Percentiles rank a stretch among this genome's conserved stretches.
Evolutionary conservation across 1,139 yeast genomes (phyloP).

Genomic region (Blastobotrys proliferans): DNA sequence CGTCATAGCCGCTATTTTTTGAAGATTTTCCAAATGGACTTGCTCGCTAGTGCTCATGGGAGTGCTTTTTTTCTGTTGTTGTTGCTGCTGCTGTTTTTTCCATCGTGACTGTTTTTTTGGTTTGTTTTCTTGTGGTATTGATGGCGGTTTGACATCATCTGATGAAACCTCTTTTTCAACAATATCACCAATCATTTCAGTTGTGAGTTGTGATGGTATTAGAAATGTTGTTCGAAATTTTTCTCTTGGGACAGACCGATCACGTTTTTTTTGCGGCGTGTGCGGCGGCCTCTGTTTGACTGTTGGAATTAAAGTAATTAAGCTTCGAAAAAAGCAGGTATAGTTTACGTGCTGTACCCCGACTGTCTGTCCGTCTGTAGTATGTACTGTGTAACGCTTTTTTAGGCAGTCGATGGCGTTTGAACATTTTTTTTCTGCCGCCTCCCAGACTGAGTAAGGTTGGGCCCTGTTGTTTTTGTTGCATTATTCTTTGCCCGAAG

Average conservation of each 20-base stretch:
- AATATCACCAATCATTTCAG: conserved; percentile 59
- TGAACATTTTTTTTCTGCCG: no score
- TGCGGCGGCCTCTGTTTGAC: background rate
- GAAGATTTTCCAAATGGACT: conserved; percentile 64
- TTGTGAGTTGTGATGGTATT: background rate
- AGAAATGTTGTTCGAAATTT: background rate
- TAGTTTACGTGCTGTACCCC: no score
- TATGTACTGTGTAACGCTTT: no score
- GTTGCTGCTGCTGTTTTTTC: conserved; percentile 23
- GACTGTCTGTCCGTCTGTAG: no score
- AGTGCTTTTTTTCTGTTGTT: background rate
- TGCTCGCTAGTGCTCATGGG: conserved; percentile 9
- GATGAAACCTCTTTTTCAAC: conserved; percentile 40
- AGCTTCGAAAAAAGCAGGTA: no score
- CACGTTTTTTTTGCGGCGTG: background rate
- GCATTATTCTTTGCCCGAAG: no score
- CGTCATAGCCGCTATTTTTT: conserved; percentile 58
- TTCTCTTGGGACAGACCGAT: no score
- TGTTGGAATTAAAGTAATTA: no score
- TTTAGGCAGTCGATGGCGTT: no score
- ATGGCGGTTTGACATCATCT: conserved; percentile 23
- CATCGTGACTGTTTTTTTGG: conserved; percentile 39
- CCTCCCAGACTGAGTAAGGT: no score
- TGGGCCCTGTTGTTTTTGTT: no score
- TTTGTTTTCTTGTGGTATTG: conserved; percentile 33